Base-by-base conservation (phyloP, 163 green algal genomes). In the Scenedesmus sp. region DNA sequence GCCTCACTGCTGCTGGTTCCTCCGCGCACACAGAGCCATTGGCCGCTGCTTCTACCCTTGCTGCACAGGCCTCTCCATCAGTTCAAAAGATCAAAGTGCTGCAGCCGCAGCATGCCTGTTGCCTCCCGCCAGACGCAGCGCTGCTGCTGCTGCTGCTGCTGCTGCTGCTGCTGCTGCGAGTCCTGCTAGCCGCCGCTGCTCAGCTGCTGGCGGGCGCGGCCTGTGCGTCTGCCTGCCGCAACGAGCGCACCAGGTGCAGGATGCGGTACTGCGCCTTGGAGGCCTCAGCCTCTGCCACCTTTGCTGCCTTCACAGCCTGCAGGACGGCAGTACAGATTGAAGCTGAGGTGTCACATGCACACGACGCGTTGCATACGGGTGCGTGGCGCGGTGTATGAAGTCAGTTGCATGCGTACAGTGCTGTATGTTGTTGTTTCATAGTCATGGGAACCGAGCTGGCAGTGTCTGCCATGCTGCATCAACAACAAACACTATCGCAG, bases 301-400 rank as follows among this genome's bases (percentile, higher is more conserved):
- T 82, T 18, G 84, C 83, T 77, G 90, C 84, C 59, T 93, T 93
- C 13, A 93, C n/a, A 16, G 90, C 90, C 90, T 93, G 90, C 90
- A 66, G 8, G 4, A 8, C n/a, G n/a, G 26, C 10, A 20, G 52
- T 46, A 46, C 34, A 46, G 34, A 46, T 46, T 10, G 59, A 9
- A 64, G 66, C 66, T 34, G 15, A 34, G 66, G 16, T 76, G 62
- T 23, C n/a, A 73, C 34, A 46, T 46, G 34, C 34, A 46, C 34
- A 46, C 34, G 34, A 46, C 34, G 34, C 34, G 34, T 46, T 46
- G 34, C 34, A 46, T 46, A 46, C 34, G 34, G 34, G 34, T 46
- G 34, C 34, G 34, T 46, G 34, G 34, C 34, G 34, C 34, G 34
- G 34, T 46, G 34, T 46, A 46, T 46, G 34, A 46, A 46, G 0